Percentiles rank a stretch among this genome's conserved stretches.
These are phyloP conservation scores for Nothophytophthora sp. DNA, from an alignment of 352 stramenopile species.

Conservation along the genomic window DNA sequence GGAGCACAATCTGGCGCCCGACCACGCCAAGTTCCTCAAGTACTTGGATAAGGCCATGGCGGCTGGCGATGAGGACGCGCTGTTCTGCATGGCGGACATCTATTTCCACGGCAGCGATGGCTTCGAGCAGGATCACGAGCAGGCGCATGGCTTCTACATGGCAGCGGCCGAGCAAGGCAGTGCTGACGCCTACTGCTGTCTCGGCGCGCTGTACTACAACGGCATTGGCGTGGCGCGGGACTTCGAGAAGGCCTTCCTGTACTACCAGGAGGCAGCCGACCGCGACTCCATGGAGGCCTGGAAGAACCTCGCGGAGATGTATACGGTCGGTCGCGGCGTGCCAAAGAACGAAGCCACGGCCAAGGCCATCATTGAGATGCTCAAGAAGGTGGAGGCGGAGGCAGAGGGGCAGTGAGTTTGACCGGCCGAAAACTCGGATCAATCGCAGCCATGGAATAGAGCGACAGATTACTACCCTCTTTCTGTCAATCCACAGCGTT, in stretches of 20 bases:
- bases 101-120: constrained; percentile 84
- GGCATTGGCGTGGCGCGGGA: constrained; percentile 66
- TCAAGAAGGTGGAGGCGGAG: constrained; percentile 58
- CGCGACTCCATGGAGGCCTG: constrained; percentile 83
- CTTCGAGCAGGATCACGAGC: constrained; percentile 71
- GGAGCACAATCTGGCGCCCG: constrained; percentile 35
- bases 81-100: constrained; percentile 88
- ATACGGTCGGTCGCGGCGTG: constrained; percentile 72
- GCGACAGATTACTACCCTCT: background rate
- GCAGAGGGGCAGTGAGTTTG: too few species aligned
- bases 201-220: constrained; percentile 83
- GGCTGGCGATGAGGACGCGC: constrained; percentile 62
- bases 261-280: constrained; percentile 87
- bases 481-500: too few species aligned
- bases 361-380: constrained; percentile 86
- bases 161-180: constrained; percentile 62
- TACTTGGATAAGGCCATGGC: constrained; percentile 69
- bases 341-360: constrained; percentile 79
- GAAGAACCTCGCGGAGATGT: constrained; percentile 91
- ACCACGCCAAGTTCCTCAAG: constrained; percentile 60
- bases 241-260: constrained; percentile 81
- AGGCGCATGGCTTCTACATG: constrained; percentile 72
- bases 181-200: constrained; percentile 77
- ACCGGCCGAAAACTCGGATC: background rate
- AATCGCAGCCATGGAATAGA: background rate